A percentile compares a stretch with the other conserved stretches of the same genome.
Evolutionary conservation across 768 basidiomycete genomes (phyloP).

Genomic region (Lactifluus rugatus): DNA sequence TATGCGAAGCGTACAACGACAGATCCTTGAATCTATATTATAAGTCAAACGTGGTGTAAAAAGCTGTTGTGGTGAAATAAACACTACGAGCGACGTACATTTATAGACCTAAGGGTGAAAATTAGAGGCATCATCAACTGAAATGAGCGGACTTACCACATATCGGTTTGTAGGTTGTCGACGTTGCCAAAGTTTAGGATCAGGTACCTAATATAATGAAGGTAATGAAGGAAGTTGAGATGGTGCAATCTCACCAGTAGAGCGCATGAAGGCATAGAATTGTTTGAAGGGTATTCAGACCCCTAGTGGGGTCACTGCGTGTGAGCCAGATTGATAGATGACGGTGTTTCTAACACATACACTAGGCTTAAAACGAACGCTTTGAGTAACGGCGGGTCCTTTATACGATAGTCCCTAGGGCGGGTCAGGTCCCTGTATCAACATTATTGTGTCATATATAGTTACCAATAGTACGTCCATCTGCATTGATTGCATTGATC

Average conservation of each 20-base stretch:
- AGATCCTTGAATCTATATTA: not conserved
- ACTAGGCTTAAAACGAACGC: not conserved
- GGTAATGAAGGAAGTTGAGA: too few species aligned
- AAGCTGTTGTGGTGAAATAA: conserved; percentile 16
- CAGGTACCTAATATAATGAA: conserved; percentile 31
- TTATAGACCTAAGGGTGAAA: conserved; percentile 14
- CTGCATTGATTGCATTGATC: not conserved
- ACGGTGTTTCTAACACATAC: not conserved
- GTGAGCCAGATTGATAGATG: not conserved
- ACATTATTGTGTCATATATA: not conserved
- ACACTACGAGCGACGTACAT: conserved; percentile 14
- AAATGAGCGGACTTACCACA: conserved; percentile 30
- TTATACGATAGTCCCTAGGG: not conserved
- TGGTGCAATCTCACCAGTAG: conserved; percentile 31
- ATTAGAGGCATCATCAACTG: not conserved
- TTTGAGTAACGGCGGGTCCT: not conserved
- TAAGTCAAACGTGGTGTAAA: not conserved
- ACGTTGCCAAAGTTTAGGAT: conserved; percentile 36
- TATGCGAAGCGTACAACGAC: not conserved
- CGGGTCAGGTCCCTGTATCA: not conserved
- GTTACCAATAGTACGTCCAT: conserved; percentile 1
- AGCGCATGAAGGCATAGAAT: conserved; percentile 35
- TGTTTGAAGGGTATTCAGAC: conserved; percentile 37
- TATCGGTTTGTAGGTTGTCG: conserved; percentile 29
- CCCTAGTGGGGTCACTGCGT: conserved; percentile 20